A percentile compares a stretch with the other conserved stretches of the same genome.
Conservation (phyloP, 768 basidiomycete species). For the Sporobolomyces roseus region DNA sequence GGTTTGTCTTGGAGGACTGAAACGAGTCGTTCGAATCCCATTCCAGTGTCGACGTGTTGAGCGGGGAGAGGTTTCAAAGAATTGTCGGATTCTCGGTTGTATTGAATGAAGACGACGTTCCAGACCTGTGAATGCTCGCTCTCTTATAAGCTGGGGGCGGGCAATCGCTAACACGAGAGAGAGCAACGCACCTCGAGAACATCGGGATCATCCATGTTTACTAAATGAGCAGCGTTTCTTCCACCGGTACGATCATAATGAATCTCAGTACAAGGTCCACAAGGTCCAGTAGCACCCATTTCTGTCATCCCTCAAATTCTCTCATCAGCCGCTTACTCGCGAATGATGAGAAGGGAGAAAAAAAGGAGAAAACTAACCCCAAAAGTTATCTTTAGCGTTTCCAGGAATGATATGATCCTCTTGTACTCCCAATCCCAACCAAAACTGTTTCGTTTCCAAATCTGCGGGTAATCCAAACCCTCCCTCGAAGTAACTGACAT, state of each 20-base stretch:
- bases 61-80: slow-evolving; percentile 74
- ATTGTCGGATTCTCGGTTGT: slow-evolving; percentile 88
- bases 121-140: too few relatives aligned
- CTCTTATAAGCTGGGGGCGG: too few relatives aligned
- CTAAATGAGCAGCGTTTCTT: slow-evolving; percentile 85
- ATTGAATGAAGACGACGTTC: slow-evolving; percentile 99
- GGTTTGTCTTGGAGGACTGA: slow-evolving; percentile 83
- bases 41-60: slow-evolving; percentile 96
- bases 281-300: slow-evolving; percentile 94
- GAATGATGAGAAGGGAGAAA: too few relatives aligned
- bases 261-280: slow-evolving; percentile 96
- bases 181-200: slow-evolving; percentile 62
- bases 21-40: slow-evolving; percentile 98
- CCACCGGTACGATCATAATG: slow-evolving; percentile 97
- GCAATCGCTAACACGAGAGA: too few relatives aligned
- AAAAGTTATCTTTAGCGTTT: slow-evolving; percentile 96
- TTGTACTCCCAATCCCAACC: slow-evolving; percentile 80
- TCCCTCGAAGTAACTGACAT: slow-evolving; percentile 97
- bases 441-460: slow-evolving; percentile 76
- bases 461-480: slow-evolving; percentile 86
- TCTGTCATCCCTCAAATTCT: neutral
- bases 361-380: too few relatives aligned
- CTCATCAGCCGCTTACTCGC: too few relatives aligned
- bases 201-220: slow-evolving; percentile 93
- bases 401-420: slow-evolving; percentile 90